Base-by-base conservation (phyloP, 2,329 filamentous ascomycete species). In the Sarocladiaceae sp. region DNA sequence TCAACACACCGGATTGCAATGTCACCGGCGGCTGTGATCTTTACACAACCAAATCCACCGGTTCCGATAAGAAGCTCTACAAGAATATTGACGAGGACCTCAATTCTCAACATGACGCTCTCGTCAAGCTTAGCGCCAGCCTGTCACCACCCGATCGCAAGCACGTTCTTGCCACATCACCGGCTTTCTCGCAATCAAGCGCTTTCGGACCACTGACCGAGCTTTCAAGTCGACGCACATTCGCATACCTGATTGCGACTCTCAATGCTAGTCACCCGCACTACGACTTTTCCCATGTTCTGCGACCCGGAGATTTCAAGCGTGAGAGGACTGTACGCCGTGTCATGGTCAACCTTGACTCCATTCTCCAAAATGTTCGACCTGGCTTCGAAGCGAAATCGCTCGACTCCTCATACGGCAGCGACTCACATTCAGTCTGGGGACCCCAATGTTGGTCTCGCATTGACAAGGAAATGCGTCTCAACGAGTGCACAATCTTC, bases 31-130 rank as follows among this genome's bases (percentile, higher is more conserved):
- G 90, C 58, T 97, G 93, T 77, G 94, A 99, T 69, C 80, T 97
- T 17, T 99, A 97, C 76, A 97, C 93, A 10, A 97, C 92, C 23
- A 99, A 99, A 71, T 92, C 94, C 26, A 91, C 93, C 52, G 91
- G 92, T 42, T 86, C 87, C 57, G 94, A 99, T 68, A 97, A 97
- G 80, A 97, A 97, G 67, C 78, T 99, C 8, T 97, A 97, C 77
- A 95, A 92, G 71, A 89, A 87, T 66, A 97, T 99, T 65, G 92
- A 97, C 66, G 84, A 88, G 64, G 91, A 89, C 26, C 82, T 99
- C 54, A 91, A 95, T 68, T 88, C 88, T 33, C 90, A 96, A 69
- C 91, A 97, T 77, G 88, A 91, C 60, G 89, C 91, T 7, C 82
- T 96, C 2, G 77, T 97, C 48, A 87, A 90, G 57, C 82, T 96